These are phyloP conservation scores for Penicillium paneum DNA, from an alignment of 2,329 filamentous ascomycete species.

Conservation along the genomic window DNA sequence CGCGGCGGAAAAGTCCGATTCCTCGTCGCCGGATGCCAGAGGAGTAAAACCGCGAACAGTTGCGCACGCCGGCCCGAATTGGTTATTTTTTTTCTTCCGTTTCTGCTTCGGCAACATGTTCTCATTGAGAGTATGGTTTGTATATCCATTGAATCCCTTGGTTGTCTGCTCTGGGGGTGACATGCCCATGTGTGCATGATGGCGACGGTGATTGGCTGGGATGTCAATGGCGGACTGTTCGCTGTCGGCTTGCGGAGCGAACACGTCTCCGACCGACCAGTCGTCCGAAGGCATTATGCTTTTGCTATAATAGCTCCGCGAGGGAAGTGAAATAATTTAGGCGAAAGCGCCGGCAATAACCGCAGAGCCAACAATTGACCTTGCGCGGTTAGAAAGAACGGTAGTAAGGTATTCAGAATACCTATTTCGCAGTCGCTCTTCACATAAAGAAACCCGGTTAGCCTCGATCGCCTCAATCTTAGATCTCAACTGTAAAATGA, in stretches of 20 bases:
- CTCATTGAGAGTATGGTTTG: conserved; percentile 29
- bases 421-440: conserved; percentile 12
- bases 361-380: conserved; percentile 10
- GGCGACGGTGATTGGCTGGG: conserved; percentile 21
- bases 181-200: conserved; percentile 29
- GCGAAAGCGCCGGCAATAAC: conserved; percentile 6
- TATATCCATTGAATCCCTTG: conserved; percentile 27
- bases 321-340: not conserved
- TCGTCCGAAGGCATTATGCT: conserved; percentile 31
- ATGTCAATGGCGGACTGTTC: conserved; percentile 25
- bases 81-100: conserved; percentile 43
- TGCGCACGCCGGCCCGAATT: conserved; percentile 30
- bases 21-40: conserved; percentile 45
- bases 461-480: conserved; percentile 8
- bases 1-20: conserved; percentile 44
- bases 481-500: not conserved
- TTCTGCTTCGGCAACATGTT: conserved; percentile 21
- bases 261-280: conserved; percentile 40
- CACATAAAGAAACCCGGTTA: conserved; percentile 6
- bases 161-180: conserved; percentile 16
- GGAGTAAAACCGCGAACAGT: conserved; percentile 47
- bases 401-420: conserved; percentile 17
- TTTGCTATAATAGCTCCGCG: not conserved
- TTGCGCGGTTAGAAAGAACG: conserved; percentile 6
- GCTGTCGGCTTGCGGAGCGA: conserved; percentile 37